Evolutionary conservation across 805 yeast species (phyloP).

Genomic region (Clavispora carvajalis): DNA sequence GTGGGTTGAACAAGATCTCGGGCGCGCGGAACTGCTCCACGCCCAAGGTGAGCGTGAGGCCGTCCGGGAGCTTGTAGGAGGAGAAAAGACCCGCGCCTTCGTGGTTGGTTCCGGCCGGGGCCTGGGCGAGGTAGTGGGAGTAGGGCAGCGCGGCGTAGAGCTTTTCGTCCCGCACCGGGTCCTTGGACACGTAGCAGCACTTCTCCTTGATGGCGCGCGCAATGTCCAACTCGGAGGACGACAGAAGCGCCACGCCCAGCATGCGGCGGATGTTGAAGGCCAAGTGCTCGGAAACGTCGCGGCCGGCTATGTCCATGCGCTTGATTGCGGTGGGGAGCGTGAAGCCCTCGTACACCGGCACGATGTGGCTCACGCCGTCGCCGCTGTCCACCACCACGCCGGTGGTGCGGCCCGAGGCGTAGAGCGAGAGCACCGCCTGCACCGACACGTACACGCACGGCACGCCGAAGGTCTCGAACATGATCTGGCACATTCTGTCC

Average conservation of each 20-base stretch:
- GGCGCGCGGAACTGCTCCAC: conserved; percentile 69
- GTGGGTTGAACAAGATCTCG: conserved; percentile 81
- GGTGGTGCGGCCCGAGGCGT: conserved; percentile 86
- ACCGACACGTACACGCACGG: conserved; percentile 72
- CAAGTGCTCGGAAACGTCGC: conserved; percentile 76
- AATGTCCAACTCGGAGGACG: conserved; percentile 79
- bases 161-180: conserved; percentile 53
- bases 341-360: conserved; percentile 89
- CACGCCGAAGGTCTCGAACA: conserved; percentile 67
- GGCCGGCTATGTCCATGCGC: conserved; percentile 78
- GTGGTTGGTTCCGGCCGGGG: conserved; percentile 9
- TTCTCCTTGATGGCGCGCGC: conserved; percentile 75
- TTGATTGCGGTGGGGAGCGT: conserved; percentile 66
- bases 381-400: conserved; percentile 91
- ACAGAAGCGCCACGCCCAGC: conserved; percentile 56
- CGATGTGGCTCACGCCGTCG: conserved; percentile 85
- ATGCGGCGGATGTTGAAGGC: conserved; percentile 61
- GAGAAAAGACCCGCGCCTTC: conserved; percentile 21
- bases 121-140: conserved; percentile 14
- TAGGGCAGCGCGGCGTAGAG: conserved; percentile 26
- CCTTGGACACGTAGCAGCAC: conserved; percentile 58
- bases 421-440: conserved; percentile 77
- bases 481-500: conserved; percentile 54
- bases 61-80: conserved; percentile 75
- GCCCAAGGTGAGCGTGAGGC: conserved; percentile 60